Base-by-base conservation (phyloP, 2,329 filamentous ascomycete genomes). In the Clonostachys solani region DNA sequence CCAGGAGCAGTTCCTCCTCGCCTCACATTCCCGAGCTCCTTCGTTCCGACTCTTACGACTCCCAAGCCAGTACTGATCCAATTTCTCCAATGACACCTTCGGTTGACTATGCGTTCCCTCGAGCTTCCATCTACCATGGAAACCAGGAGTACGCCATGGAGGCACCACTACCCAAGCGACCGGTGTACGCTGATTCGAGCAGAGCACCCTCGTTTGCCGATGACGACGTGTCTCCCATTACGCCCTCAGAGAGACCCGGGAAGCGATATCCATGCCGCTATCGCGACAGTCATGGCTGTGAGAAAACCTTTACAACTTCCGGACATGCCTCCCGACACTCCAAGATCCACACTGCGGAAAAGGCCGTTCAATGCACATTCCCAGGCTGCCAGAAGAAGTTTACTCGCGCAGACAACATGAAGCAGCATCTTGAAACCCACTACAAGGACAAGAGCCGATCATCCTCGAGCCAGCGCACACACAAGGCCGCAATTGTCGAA, bases 331-430 rank as follows among this genome's bases (percentile, higher is more conserved):
- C 88, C 40, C 83, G 88, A 38, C 88, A 92, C 63, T 87, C 87
- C 50, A 91, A 91, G 66, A 91, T 90, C 59, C 88, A 92, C 71
- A 89, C 86, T 2, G 86, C 86, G 43, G 87, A 89, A 66, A 92
- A 92, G 70, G 83, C 83, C 13, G 85, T 89, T 18, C 80, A 75
- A 36, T 85, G 81, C 67, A 76, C 83, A 33, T 87, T 78, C 58
- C 69, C 75, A 1, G 85, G 85, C 50, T 92, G 87, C 71, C 79
- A 81, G 64, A 90, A 90, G 69, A 87, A 86, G 59, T 92, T 92
- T 57, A 90, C 86, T 12, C 84, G 87, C 53, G 84, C 86, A 56
- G 87, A 92, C 73, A 92, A 92, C 72, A 92, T 92, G 87, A 89
- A 90, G 74, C 87, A 91, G 68, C 87, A 92, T 59, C 77, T 89